Evolutionary conservation across 2,329 filamentous ascomycete species (phyloP).

Genomic region (Alternaria sp.): DNA sequence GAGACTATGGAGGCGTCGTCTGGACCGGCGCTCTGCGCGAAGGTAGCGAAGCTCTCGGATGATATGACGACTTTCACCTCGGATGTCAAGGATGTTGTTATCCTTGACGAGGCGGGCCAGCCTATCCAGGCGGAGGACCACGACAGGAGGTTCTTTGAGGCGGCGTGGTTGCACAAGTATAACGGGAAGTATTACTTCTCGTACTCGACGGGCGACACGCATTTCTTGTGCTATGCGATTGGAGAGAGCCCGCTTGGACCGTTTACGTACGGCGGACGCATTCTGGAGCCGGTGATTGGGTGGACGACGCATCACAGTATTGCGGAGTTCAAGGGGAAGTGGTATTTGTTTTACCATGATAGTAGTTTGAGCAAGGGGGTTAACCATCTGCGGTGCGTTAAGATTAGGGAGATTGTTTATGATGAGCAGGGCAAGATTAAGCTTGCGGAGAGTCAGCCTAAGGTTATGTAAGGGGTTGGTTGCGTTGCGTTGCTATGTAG

Average conservation of each 20-base stretch:
- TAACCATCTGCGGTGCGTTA: constrained; percentile 74
- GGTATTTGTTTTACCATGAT: constrained; percentile 81
- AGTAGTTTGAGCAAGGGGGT: constrained; percentile 71
- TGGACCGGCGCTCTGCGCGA: constrained; percentile 66
- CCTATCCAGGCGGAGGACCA: constrained; percentile 72
- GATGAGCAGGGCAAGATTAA: constrained; percentile 68
- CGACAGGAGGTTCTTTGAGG: constrained; percentile 79
- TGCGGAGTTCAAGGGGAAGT: constrained; percentile 73
- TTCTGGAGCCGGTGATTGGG: constrained; percentile 77
- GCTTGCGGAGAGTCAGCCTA: constrained; percentile 40
- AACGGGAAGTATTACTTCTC: constrained; percentile 74
- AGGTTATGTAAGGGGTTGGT: constrained; percentile 21
- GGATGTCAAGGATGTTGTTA: constrained; percentile 65
- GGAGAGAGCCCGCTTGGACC: constrained; percentile 71
- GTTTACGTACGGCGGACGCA: constrained; percentile 73
- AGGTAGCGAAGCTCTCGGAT: constrained; percentile 67
- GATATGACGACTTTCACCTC: constrained; percentile 70
- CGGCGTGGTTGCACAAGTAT: constrained; percentile 79
- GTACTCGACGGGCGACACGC: constrained; percentile 80
- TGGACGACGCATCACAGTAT: constrained; percentile 86
- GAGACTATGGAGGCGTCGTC: constrained; percentile 35
- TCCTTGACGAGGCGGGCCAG: constrained; percentile 66
- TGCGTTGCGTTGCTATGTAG: neutral
- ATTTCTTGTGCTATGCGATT: constrained; percentile 74
- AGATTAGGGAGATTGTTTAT: constrained; percentile 77